Conservation (phyloP, 805 yeast genomes). For the Clavispora fructus region DNA sequence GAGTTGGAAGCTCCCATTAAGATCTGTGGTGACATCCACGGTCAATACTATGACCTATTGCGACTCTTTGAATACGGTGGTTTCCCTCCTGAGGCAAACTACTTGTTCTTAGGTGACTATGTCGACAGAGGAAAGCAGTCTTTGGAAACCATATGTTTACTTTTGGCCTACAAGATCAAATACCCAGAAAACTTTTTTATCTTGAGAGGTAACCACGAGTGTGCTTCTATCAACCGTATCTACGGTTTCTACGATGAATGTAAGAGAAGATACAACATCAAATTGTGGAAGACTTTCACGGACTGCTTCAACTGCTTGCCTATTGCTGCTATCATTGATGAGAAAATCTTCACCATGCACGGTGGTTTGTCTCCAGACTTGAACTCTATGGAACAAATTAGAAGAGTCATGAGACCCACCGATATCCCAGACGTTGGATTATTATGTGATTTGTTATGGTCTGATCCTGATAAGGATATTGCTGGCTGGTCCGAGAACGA, state of each 20-base stretch:
- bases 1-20: constrained; percentile 96
- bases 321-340: constrained; percentile 96
- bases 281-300: constrained; percentile 97
- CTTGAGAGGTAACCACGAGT: constrained; percentile 96
- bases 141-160: constrained; percentile 87
- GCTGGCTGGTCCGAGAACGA: constrained; percentile 99
- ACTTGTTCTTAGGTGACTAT: constrained; percentile 91
- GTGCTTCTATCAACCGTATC: constrained; percentile 96
- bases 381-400: constrained; percentile 96
- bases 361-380: constrained; percentile 97
- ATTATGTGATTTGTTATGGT: constrained; percentile 94
- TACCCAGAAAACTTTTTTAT: constrained; percentile 97
- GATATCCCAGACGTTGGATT: constrained; percentile 98
- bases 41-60: constrained; percentile 93
- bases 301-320: constrained; percentile 98
- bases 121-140: constrained; percentile 99
- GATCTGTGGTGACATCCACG: constrained; percentile 97
- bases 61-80: constrained; percentile 98
- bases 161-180: constrained; percentile 93
- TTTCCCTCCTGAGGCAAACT: constrained; percentile 98
- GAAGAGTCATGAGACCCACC: constrained; percentile 98
- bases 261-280: constrained; percentile 95
- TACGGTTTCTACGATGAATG: constrained; percentile 99
- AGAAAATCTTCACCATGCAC: constrained; percentile 97
- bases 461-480: constrained; percentile 97